Evolutionary conservation across 1,284 basidiomycete species (phyloP), one percentile per base, ranked within the genome.

Genomic region (Limonomyces culmigenus): DNA sequence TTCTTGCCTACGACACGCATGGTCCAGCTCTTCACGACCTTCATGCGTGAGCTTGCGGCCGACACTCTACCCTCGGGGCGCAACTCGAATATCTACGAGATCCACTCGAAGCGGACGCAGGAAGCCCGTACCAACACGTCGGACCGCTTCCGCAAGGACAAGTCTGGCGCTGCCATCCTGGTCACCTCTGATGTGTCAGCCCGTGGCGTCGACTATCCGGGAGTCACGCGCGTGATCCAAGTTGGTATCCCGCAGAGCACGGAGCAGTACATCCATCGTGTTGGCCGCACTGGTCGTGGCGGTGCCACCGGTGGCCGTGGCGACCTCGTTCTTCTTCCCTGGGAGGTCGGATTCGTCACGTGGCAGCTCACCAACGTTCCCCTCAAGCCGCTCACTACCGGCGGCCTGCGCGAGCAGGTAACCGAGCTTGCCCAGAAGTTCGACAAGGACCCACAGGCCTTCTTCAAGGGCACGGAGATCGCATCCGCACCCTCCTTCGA

Each of bases 201-300:
- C 8, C 74, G 88, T 39, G 88, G 88, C 15, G 75, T 95, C 39
- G 86, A 92, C 54, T 92, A 92, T 52, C 86, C 84, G 5, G 76
- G 74, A 17, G 87, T 95, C 16, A 92, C 89, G 0, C 76, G 92
- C 19, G 86, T 97, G 38, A 87, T 98, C 46, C 93, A 97, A 55
- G 61, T 98, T 38, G 88, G 93, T 39, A 62, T 85, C 3, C 89
- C 93, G 1, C 52, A 59, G 5, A 64, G 55, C 4, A 53, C 69
- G 8, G 81, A 91, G 33, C 73, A 83, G 47, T 98, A 98, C 54
- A 66, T 93, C 35, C 91, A 96, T 50, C 81, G 93, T 42, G 76
- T 97, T 33, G 89, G 91, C 2, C 70, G 91, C 41, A 95, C 93
- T 0, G 91, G 89, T 15, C 77, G 92, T 47, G 84, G 76, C 2